phyloP scores from a whole-genome alignment of 768 basidiomycete genomes.

The Collybia nuda region DNA sequence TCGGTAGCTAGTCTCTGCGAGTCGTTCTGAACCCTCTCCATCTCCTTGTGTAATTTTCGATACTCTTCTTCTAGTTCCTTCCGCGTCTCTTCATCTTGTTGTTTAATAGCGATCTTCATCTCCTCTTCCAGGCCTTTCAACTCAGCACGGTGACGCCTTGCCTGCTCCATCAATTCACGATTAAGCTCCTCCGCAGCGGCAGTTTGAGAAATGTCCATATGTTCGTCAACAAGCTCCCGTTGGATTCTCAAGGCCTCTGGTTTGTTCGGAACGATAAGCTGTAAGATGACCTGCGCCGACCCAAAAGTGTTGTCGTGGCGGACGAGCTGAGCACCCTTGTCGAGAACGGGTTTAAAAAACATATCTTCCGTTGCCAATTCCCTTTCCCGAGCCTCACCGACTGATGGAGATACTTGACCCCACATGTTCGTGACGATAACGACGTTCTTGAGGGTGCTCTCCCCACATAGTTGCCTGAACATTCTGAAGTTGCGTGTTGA shows the following conservation, averaged over 20 bases:
- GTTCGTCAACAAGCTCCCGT: conserved; percentile 47
- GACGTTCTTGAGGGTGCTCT: conserved; percentile 2
- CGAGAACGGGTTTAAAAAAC: conserved; percentile 53
- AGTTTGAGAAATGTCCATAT: conserved; percentile 45
- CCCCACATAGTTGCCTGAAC: conserved; percentile 6
- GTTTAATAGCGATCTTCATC: conserved; percentile 42
- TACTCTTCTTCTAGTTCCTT: conserved; percentile 44
- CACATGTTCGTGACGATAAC: conserved; percentile 8
- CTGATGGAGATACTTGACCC: background rate
- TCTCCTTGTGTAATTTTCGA: conserved; percentile 42
- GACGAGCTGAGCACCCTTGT: conserved; percentile 42
- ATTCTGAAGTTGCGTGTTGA: conserved; percentile 6
- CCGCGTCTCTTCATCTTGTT: conserved; percentile 46
- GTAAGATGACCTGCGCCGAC: conserved; percentile 42
- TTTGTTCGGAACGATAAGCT: conserved; percentile 35
- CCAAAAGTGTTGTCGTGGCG: conserved; percentile 40
- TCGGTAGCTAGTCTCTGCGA: conserved; percentile 36
- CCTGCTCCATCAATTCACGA: conserved; percentile 48
- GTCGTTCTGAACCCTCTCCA: conserved; percentile 38
- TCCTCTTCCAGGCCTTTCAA: conserved; percentile 43
- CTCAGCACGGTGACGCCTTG: conserved; percentile 44
- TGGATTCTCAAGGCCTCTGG: conserved; percentile 52
- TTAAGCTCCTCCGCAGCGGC: conserved; percentile 52
- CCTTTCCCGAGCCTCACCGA: conserved; percentile 34
- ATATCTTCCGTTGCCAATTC: conserved; percentile 39